Conservation (phyloP, 73 alveolate species). For the Paramecium pentaurelia region DNA sequence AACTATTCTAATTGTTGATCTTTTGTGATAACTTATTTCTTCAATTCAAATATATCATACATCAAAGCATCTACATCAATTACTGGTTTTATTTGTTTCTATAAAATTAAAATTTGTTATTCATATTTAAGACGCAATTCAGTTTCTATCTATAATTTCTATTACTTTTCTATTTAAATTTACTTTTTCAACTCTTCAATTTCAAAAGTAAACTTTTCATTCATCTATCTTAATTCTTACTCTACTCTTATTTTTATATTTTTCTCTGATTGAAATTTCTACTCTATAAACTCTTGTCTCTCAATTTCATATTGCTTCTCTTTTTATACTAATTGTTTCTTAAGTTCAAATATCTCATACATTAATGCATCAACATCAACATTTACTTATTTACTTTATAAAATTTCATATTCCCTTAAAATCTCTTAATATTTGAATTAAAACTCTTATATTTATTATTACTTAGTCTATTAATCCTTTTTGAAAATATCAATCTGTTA, state of each 20-base stretch:
- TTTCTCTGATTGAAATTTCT: not conserved
- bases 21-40: not conserved
- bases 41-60: conserved; percentile 39
- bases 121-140: not conserved
- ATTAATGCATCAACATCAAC: conserved; percentile 36
- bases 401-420: not conserved
- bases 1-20: not conserved
- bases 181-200: not conserved
- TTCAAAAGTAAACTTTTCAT: not conserved
- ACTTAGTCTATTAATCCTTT: not conserved
- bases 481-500: not conserved
- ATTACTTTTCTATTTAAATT: not conserved
- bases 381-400: not conserved
- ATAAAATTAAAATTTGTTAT: not conserved
- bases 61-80: conserved; percentile 45
- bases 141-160: not conserved
- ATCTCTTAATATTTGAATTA: not conserved
- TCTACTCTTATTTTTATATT: not conserved
- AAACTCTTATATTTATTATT: not conserved
- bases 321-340: not conserved
- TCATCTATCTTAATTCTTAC: not conserved
- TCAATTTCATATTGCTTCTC: not conserved
- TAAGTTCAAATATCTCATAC: conserved; percentile 39
- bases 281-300: not conserved
- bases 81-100: not conserved